Evolutionary conservation across 163 green algal species (phyloP), one percentile per base, ranked within the genome.

Genomic region (Trebouxia gelatinosa): DNA sequence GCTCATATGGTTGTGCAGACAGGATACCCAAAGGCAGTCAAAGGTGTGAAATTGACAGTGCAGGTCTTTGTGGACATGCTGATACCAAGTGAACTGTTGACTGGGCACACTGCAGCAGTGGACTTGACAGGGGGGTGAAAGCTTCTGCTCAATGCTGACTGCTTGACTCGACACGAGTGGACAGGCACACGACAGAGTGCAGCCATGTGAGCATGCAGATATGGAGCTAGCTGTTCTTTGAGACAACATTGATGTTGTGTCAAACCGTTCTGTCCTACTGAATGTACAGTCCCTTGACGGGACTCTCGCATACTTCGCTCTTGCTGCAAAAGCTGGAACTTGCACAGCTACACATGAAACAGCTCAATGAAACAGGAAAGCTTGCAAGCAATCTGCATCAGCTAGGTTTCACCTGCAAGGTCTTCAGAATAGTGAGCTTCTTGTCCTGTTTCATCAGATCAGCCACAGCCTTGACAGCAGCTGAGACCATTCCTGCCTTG

Each of bases 361-460:
- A n/a, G n/a, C n/a, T n/a, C n/a, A n/a, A n/a, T n/a, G n/a, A n/a
- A n/a, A n/a, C n/a, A n/a, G n/a, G n/a, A n/a, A n/a, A n/a, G 26
- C 48, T 23, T 58, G 46, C 13, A 58, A 58, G 46, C 46, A 58
- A 58, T 58, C 48, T 28, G 48, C 48, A 59, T 59, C 3, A 59
- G 19, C 48, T 3, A 3, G 48, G 19, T 39, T 28, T 6, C 57
- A 89, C 86, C 86, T 92, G 88, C 76, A 94, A 74, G n/a, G 78
- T 74, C 78, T 95, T 95, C 17, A 95, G 86, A 26, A 81, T 81
- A 0, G 86, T 88, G 19, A 70, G 86, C 82, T 98, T 98, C 46
- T 89, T 85, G 86, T 98, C 94, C 2, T 77, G 85, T 0, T 80
- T 84, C 80, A 98, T 97, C 66, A 91, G 86, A 0, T 80, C 85